A percentile compares a stretch with the other conserved stretches of the same genome.
Conservation (phyloP, 768 basidiomycete species). For the Amanita pallidorosea region DNA sequence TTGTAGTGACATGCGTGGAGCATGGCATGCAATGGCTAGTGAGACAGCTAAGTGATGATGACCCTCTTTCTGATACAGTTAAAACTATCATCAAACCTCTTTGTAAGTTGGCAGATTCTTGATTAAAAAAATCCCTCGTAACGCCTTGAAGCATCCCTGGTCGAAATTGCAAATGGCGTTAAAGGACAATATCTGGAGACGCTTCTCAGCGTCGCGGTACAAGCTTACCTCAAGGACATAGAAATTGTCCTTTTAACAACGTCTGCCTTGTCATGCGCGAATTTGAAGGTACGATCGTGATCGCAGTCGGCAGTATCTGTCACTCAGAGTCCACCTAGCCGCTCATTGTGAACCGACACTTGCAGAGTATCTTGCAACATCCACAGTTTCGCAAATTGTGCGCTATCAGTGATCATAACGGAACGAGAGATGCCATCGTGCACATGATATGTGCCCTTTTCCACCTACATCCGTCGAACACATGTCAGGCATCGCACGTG, state of each 20-base stretch:
- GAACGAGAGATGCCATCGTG: constrained; percentile 36
- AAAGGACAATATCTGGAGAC: constrained; percentile 64
- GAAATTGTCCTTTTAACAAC: constrained; percentile 32
- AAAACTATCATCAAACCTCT: constrained; percentile 21
- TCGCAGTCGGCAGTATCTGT: neutral
- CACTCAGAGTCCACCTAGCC: constrained; percentile 31
- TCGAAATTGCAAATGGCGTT: constrained; percentile 19
- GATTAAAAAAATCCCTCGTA: neutral
- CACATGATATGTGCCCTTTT: constrained; percentile 59
- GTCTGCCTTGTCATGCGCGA: constrained; percentile 17
- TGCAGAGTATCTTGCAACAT: constrained; percentile 71
- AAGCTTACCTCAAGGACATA: constrained; percentile 39
- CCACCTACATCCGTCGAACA: constrained; percentile 65
- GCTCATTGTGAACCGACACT: constrained; percentile 55
- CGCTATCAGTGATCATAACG: constrained; percentile 12
- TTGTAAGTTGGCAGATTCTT: constrained; percentile 19
- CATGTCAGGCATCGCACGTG: constrained; percentile 78
- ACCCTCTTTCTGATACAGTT: constrained; percentile 8
- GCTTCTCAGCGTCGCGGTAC: constrained; percentile 51
- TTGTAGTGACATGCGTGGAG: constrained; percentile 27
- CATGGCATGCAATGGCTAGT: constrained; percentile 45
- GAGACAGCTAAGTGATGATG: constrained; percentile 27
- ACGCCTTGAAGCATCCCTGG: constrained; percentile 17
- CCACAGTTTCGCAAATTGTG: constrained; percentile 45
- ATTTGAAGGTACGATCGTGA: constrained; percentile 1